Conservation (phyloP, 805 yeast genomes). For the Myxozyma udenii region DNA sequence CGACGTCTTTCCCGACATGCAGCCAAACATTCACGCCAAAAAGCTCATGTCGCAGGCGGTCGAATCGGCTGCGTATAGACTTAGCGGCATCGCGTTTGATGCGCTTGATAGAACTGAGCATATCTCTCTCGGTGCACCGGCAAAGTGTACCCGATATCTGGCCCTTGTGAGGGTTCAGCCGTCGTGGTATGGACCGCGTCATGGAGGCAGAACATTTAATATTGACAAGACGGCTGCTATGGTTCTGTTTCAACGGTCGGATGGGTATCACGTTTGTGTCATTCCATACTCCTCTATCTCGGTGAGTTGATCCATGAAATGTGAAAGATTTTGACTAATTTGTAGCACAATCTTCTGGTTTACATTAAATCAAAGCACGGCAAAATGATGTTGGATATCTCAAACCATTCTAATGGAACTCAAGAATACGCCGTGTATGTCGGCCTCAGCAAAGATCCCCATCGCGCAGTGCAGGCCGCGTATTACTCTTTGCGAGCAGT, state of each 20-base stretch:
- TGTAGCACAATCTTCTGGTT: constrained; percentile 8
- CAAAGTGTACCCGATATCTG: constrained; percentile 15
- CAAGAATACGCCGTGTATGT: constrained; percentile 25
- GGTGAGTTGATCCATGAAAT: constrained; percentile 3
- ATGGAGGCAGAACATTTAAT: constrained; percentile 13
- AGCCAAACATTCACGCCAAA: constrained; percentile 6
- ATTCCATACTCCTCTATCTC: constrained; percentile 31
- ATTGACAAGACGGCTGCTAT: constrained; percentile 20
- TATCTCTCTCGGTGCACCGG: constrained; percentile 15
- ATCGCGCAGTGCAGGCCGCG: constrained; percentile 22
- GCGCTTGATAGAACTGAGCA: background rate
- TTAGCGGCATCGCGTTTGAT: constrained; percentile 13
- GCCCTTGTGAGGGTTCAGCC: constrained; percentile 19
- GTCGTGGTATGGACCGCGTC: constrained; percentile 28
- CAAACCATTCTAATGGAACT: constrained; percentile 21
- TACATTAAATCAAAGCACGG: constrained; percentile 21
- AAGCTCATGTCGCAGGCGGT: constrained; percentile 15
- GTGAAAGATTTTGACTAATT: background rate
- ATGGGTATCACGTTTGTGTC: constrained; percentile 32
- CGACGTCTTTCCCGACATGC: constrained; percentile 9
- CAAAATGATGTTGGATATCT: constrained; percentile 11
- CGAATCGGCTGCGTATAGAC: constrained; percentile 15
- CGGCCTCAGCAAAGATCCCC: constrained; percentile 25
- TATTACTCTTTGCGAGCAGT: constrained; percentile 19
- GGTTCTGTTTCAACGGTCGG: constrained; percentile 26